phyloP scores from a whole-genome alignment of 768 basidiomycete species.

The Tricholoma terreum region DNA sequence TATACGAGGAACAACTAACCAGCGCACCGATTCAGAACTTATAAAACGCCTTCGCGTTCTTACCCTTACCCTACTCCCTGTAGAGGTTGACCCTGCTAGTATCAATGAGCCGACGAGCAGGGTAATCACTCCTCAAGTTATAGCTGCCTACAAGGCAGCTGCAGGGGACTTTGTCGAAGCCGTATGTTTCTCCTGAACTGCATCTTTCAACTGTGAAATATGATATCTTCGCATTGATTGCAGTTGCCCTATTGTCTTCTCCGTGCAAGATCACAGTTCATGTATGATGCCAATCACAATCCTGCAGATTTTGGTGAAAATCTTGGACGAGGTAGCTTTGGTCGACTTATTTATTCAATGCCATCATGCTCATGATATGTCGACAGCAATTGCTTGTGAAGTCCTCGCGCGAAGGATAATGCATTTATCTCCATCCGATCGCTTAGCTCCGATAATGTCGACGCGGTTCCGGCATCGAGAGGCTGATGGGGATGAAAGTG shows the following conservation, averaged over 20 bases:
- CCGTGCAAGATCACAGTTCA: constrained; percentile 74
- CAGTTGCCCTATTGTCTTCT: constrained; percentile 79
- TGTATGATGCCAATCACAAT: constrained; percentile 77
- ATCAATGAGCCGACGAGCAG: constrained; percentile 79
- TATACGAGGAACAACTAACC: background rate
- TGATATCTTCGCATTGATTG: background rate
- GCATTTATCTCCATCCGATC: constrained; percentile 63
- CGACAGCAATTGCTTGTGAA: constrained; percentile 75
- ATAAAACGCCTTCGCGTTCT: constrained; percentile 77
- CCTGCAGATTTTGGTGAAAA: constrained; percentile 89
- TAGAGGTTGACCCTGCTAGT: constrained; percentile 65
- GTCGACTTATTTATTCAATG: background rate
- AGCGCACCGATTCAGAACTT: constrained; percentile 52
- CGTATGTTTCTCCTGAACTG: constrained; percentile 39
- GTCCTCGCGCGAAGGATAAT: constrained; percentile 78
- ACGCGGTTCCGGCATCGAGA: constrained; percentile 71
- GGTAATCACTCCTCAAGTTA: constrained; percentile 77
- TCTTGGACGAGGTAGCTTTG: constrained; percentile 62
- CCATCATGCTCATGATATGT: background rate
- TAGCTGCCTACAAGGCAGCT: constrained; percentile 71
- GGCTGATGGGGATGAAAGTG: constrained; percentile 72
- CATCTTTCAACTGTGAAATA: background rate
- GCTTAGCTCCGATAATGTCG: constrained; percentile 69
- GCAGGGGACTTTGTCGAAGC: constrained; percentile 89
- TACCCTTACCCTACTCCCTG: constrained; percentile 71